Percentiles rank a stretch among this genome's conserved stretches.
These are phyloP conservation scores for Suhomyces choctaworum DNA, from an alignment of 1,139 yeast genomes.

Conservation along the genomic window DNA sequence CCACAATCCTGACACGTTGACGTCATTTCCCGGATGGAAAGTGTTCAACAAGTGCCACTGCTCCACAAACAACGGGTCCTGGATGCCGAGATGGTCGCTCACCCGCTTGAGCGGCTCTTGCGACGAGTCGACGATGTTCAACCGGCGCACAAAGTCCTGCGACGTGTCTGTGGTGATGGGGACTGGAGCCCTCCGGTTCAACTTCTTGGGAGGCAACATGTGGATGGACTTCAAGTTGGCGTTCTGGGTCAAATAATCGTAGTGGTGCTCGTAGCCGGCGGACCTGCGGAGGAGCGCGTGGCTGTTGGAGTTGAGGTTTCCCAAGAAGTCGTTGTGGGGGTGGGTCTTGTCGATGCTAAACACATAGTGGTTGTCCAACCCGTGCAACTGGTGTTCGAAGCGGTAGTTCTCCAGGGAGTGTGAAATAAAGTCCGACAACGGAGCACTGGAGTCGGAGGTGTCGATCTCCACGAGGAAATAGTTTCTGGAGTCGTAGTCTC, in stretches of 20 bases:
- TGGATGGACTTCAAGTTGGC: constrained; percentile 46
- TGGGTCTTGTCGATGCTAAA: constrained; percentile 52
- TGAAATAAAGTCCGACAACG: constrained; percentile 33
- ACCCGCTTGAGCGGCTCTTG: constrained; percentile 44
- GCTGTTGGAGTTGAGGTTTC: constrained; percentile 37
- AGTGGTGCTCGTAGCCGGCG: constrained; percentile 25
- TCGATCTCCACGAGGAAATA: constrained; percentile 63
- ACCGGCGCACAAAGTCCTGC: constrained; percentile 2
- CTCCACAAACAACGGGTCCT: constrained; percentile 74
- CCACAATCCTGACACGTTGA: constrained; percentile 90
- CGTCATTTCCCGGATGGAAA: constrained; percentile 72
- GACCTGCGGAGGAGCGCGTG: constrained; percentile 30
- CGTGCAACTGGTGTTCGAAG: constrained; percentile 62
- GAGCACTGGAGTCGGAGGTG: constrained; percentile 28
- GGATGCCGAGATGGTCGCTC: constrained; percentile 57
- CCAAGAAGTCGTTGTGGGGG: constrained; percentile 36
- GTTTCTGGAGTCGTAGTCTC: constrained; percentile 43
- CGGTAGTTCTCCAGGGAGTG: constrained; percentile 33
- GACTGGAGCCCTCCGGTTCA: constrained; percentile 50
- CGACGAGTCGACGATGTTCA: constrained; percentile 46
- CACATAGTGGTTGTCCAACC: constrained; percentile 60
- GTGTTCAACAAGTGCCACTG: constrained; percentile 94
- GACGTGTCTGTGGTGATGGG: constrained; percentile 20
- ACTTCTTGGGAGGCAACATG: constrained; percentile 47
- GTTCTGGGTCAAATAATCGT: constrained; percentile 30